Percentiles rank a stretch among this genome's conserved stretches.
Evolutionary conservation across 78 protist species (phyloP).

Genomic region (Andalucia godoyi): DNA sequence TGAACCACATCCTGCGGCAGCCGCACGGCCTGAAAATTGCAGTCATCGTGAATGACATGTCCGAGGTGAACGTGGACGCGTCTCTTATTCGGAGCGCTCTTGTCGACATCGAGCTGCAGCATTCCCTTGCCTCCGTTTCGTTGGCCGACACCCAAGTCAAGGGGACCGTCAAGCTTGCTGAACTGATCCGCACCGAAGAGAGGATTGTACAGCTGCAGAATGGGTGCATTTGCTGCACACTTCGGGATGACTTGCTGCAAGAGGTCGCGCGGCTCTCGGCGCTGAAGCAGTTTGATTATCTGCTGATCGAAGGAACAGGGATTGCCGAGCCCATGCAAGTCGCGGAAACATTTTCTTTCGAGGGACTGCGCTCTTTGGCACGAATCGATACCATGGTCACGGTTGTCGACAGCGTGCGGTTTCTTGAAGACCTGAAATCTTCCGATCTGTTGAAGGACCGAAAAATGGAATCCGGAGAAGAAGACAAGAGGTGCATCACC

Average conservation of each 20-base stretch:
- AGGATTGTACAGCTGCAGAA: slow-evolving; percentile 57
- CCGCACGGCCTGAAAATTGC: slow-evolving; percentile 14
- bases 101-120: too few species aligned
- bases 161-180: too few species aligned
- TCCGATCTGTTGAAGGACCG: background rate
- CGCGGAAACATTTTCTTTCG: slow-evolving; percentile 62
- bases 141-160: too few species aligned
- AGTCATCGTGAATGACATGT: slow-evolving; percentile 54
- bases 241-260: slow-evolving; percentile 58
- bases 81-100: slow-evolving; percentile 17
- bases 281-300: background rate
- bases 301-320: slow-evolving; percentile 37
- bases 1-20: slow-evolving; percentile 12
- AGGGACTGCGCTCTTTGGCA: slow-evolving; percentile 5
- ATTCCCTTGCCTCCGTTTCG: too few species aligned
- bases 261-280: slow-evolving; percentile 19
- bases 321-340: slow-evolving; percentile 65
- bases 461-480: too few species aligned
- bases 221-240: slow-evolving; percentile 79
- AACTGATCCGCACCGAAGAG: slow-evolving; percentile 18
- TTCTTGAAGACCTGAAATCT: too few species aligned
- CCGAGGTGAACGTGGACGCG: slow-evolving; percentile 59
- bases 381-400: slow-evolving; percentile 23
- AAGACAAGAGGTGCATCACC: slow-evolving; percentile 26
- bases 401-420: slow-evolving; percentile 20